Evolutionary conservation across 2,329 filamentous ascomycete species (phyloP).

Genomic region (Fusarium nematophilum): DNA sequence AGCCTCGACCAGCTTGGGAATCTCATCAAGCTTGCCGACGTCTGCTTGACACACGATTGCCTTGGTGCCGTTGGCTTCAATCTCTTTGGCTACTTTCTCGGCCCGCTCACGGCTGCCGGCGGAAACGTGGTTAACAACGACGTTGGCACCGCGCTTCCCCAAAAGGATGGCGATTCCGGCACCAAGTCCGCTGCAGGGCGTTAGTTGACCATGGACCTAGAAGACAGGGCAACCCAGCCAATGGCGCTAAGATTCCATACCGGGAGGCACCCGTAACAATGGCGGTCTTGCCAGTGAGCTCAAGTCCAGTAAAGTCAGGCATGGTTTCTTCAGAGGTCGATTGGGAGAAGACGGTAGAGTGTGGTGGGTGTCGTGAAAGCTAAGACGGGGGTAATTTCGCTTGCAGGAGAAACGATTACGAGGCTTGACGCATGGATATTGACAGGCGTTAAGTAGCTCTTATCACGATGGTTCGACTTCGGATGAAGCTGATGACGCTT

Average conservation of each 20-base stretch:
- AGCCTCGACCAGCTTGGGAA: constrained; percentile 31
- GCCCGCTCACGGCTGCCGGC: constrained; percentile 30
- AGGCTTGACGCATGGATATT: background rate
- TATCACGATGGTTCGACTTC: background rate
- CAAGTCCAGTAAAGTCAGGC: too few relatives aligned
- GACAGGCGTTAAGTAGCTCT: constrained; percentile 3
- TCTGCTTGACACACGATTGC: constrained; percentile 28
- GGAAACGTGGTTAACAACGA: constrained; percentile 36
- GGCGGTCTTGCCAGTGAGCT: too few relatives aligned
- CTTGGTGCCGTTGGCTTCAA: constrained; percentile 29
- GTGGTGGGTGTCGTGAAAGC: background rate
- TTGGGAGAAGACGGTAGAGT: too few relatives aligned
- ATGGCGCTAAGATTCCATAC: too few relatives aligned
- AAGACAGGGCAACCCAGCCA: too few relatives aligned
- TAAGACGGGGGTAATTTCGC: background rate
- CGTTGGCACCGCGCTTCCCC: constrained; percentile 32
- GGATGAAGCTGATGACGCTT: background rate
- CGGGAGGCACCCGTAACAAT: too few relatives aligned
- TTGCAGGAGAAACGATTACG: background rate
- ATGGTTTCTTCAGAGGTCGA: too few relatives aligned
- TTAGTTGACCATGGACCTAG: too few relatives aligned
- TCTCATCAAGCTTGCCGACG: constrained; percentile 25
- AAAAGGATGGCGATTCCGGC: constrained; percentile 29
- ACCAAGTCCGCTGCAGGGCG: constrained; percentile 27
- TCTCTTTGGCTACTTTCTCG: constrained; percentile 24